A percentile compares a stretch with the other conserved stretches of the same genome.
These are phyloP conservation scores for Botrytis elliptica DNA, from an alignment of 2,329 filamentous ascomycete species.

Conservation along the genomic window DNA sequence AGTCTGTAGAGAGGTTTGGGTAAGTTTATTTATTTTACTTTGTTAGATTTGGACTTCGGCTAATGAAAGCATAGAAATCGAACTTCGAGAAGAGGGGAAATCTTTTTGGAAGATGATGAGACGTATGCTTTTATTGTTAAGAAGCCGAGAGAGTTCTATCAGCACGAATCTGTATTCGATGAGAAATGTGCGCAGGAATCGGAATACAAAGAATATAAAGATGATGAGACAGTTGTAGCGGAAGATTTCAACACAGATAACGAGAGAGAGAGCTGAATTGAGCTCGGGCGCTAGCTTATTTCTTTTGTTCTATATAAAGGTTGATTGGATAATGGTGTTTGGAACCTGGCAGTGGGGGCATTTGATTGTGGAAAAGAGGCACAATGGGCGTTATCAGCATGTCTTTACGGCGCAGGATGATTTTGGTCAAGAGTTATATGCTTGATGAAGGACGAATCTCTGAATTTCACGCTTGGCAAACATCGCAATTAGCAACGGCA, in stretches of 20 bases:
- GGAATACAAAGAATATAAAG: background rate
- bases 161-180: background rate
- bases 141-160: constrained; percentile 18
- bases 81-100: constrained; percentile 23
- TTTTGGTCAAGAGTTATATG: background rate
- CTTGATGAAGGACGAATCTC: background rate
- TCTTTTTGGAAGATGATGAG: constrained; percentile 33
- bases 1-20: constrained; percentile 29
- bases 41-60: background rate
- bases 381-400: background rate
- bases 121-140: constrained; percentile 26
- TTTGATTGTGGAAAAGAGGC: background rate
- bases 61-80: background rate
- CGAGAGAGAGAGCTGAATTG: background rate
- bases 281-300: background rate
- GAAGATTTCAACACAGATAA: background rate
- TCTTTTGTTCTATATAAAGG: background rate
- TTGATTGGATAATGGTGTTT: background rate
- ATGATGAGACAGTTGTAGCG: constrained; percentile 16
- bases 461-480: background rate
- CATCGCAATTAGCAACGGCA: background rate
- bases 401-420: background rate
- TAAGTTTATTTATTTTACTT: background rate
- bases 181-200: background rate
- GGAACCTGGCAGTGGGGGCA: background rate